Conservation (phyloP, 805 yeast genomes). For the Tetrapisispora iriomotensis region DNA sequence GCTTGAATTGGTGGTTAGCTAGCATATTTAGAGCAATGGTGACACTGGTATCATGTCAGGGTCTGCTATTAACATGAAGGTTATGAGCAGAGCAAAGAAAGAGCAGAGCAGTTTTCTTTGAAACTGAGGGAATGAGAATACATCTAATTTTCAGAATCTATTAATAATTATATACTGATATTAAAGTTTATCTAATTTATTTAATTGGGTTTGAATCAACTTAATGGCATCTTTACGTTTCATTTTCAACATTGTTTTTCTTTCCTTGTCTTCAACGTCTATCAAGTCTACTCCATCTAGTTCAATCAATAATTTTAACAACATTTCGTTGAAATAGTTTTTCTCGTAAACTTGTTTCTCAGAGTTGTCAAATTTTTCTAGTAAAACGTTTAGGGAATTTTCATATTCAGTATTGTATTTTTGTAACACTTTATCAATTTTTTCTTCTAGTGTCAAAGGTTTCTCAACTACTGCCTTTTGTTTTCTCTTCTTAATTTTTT, state of each 20-base stretch:
- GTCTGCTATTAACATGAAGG: too few species aligned
- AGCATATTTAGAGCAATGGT: too few species aligned
- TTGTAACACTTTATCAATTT: constrained; percentile 18
- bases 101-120: too few species aligned
- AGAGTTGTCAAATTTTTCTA: constrained; percentile 13
- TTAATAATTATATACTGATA: too few species aligned
- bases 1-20: too few species aligned
- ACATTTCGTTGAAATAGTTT: constrained; percentile 54
- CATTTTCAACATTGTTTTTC: constrained; percentile 40
- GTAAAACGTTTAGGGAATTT: constrained; percentile 13
- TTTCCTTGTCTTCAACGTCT: constrained; percentile 29
- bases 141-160: too few species aligned
- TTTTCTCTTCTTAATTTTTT: constrained; percentile 6
- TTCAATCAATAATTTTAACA: constrained; percentile 54
- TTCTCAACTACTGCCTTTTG: constrained; percentile 8
- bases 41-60: too few species aligned
- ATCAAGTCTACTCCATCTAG: constrained; percentile 51
- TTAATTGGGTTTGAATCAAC: constrained; percentile 49
- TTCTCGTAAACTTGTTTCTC: constrained; percentile 35
- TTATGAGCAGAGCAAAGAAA: too few species aligned
- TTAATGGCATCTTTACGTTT: constrained; percentile 52
- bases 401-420: constrained; percentile 23
- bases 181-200: constrained; percentile 37
- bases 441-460: constrained; percentile 19
- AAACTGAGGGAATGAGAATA: too few species aligned